phyloP scores from a whole-genome alignment of 192 early-diverging fungal species.

The Coemansia sp. region DNA sequence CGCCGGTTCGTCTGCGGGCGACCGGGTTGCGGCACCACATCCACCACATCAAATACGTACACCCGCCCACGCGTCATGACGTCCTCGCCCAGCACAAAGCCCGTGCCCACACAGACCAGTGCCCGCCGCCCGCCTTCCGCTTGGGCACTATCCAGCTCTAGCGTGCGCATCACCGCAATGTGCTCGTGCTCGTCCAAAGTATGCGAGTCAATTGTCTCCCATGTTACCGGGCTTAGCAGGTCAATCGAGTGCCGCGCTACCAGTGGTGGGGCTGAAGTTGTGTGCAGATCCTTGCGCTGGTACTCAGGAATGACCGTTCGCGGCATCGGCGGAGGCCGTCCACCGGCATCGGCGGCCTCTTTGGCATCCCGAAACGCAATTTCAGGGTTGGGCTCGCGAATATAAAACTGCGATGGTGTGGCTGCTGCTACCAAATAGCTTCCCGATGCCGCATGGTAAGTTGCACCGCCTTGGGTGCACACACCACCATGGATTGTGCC shows the following conservation, averaged over 20 bases:
- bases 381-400: constrained; percentile 71
- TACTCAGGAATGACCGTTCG: constrained; percentile 33
- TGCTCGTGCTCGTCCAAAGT: constrained; percentile 81
- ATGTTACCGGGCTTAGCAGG: constrained; percentile 89
- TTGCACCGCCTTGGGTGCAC: constrained; percentile 61
- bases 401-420: constrained; percentile 58
- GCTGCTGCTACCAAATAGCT: constrained; percentile 81
- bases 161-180: constrained; percentile 69
- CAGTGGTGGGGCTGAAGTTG: constrained; percentile 60
- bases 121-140: constrained; percentile 80
- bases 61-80: constrained; percentile 84
- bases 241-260: constrained; percentile 70
- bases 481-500: constrained; percentile 42
- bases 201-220: constrained; percentile 87
- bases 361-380: constrained; percentile 31
- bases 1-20: constrained; percentile 92
- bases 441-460: constrained; percentile 79
- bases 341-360: constrained; percentile 14
- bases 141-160: constrained; percentile 81
- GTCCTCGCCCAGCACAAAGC: constrained; percentile 86
- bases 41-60: constrained; percentile 91
- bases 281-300: constrained; percentile 31
- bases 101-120: constrained; percentile 87
- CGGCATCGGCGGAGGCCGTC: constrained; percentile 1
- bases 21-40: constrained; percentile 93